Base-by-base conservation (phyloP, 805 yeast species). In the Kodamaea nitidulidarum region DNA sequence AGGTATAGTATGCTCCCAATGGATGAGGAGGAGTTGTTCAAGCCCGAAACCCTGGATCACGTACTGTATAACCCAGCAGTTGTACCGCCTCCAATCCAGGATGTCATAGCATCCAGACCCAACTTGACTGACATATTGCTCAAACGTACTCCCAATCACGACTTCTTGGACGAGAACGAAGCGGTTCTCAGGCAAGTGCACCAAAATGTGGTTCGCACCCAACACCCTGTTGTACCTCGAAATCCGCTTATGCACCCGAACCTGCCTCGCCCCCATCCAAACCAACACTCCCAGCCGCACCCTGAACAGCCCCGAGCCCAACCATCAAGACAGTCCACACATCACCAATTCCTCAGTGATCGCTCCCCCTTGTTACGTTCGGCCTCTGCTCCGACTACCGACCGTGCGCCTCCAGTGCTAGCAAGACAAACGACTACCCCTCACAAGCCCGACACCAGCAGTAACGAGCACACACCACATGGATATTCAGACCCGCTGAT, bases 1-100 rank as follows among this genome's bases (percentile, higher is more conserved):
- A 44, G 58, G 11, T 45, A 49, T 37, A 53, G 56, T 31, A 38
- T 48, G 27, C 34, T 44, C 9, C 59, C 63, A n/a, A 50, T 60
- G 11, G 51, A 65, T 17, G 54, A 59, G 8, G 65, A 64, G 3
- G 41, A 65, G 31, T 49, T 61, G 15, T 46, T 63, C 16, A 66
- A 63, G 41, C 46, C n/a, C n/a, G n/a, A n/a, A n/a, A n/a, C n/a
- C n/a, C n/a, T n/a, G n/a, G n/a, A n/a, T n/a, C n/a, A n/a, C n/a
- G n/a, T n/a, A n/a, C n/a, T n/a, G 60, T 28, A 6, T 10, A 4
- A 4, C 6, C 12, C 17, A 28, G 16, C 30, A 16, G 6, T 8
- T n/a, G 36, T 11, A 16, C n/a, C 11, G n/a, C 12, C 11, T 18
- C 27, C 32, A 16, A 17, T 15, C 10, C 18, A 8, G 21, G 15